Evolutionary conservation across 352 stramenopile species (phyloP), one percentile per base, ranked within the genome.

Genomic region (Phytophthora capsici): DNA sequence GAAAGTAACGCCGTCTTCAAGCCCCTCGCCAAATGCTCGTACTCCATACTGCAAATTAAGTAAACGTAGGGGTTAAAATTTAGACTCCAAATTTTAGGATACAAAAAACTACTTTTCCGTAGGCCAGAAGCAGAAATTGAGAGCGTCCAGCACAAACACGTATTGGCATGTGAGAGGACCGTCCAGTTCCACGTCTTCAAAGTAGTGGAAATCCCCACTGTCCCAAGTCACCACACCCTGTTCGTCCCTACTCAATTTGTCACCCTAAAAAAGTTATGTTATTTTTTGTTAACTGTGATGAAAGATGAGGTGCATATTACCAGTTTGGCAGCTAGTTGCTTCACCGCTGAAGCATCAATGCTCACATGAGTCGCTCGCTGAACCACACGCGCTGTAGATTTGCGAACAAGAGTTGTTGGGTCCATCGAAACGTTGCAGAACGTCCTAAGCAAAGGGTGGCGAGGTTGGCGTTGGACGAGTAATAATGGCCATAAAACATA

Each of bases 101-200:
- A 19, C 2, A 41, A 17, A 26, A 46, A 70, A 17, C 16, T 80
- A 89, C 79, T 84, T 67, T 68, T 86, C 63, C 17, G 77, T 90
- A 6, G 90, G 90, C 90, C 90, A 97, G 70, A 97, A 97, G 70
- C 90, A 97, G 58, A 95, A 97, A 64, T 97, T 97, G 56, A 97
- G 78, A 23, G 87, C 83, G 71, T 97, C 90, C 57, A 96, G 67
- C 30, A 96, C 86, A 53, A 97, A 92, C 8, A 95, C 82, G 57
- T 96, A 97, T 57, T 96, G 87, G 34, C 81, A 93, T 8, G 89
- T 97, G 25, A 94, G 41, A 16, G 80, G 79, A 1, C 88, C 88
- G 30, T 84, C 73, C n/a, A 63, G n/a, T 20, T 66, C 69, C 25
- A 88, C 83, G 34, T 96, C 89, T 1, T 61, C 80, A 43, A 82